A percentile compares a stretch with the other conserved stretches of the same genome.
phyloP scores from a whole-genome alignment of 148 eudicot genomes.

The Nepenthes mirabilis region DNA sequence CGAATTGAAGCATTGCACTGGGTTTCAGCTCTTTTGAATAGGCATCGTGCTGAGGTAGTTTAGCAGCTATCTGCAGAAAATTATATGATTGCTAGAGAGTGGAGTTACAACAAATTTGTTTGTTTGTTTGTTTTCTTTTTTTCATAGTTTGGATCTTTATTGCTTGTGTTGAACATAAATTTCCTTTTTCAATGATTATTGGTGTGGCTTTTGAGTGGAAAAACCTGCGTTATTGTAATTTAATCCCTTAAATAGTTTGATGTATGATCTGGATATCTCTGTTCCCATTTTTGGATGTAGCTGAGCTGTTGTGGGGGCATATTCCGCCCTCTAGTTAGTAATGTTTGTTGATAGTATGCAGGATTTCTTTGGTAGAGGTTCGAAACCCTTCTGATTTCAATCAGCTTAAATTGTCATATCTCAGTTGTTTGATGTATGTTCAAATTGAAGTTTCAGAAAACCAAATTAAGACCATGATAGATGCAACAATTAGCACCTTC shows the following conservation, averaged over 20 bases:
- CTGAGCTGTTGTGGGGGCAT: not conserved
- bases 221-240: not conserved
- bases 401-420: no score
- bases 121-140: not conserved
- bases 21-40: conserved; percentile 77
- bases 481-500: no score
- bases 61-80: not conserved
- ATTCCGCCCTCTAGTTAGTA: not conserved
- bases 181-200: not conserved
- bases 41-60: conserved; percentile 69
- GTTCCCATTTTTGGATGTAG: not conserved
- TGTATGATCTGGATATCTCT: not conserved
- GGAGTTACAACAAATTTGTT: no score
- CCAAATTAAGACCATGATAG: no score
- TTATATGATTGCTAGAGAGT: not conserved
- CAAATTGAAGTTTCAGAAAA: no score
- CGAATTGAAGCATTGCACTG: conserved; percentile 92
- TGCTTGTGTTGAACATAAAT: no score
- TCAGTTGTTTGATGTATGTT: no score
- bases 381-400: no score
- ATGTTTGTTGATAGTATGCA: not conserved
- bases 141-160: not conserved
- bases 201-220: not conserved
- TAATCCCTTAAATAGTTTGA: not conserved
- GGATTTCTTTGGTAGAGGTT: no score